Evolutionary conservation across 257 asterid genomes (phyloP).

Genomic region (Solanum stenotomum): DNA sequence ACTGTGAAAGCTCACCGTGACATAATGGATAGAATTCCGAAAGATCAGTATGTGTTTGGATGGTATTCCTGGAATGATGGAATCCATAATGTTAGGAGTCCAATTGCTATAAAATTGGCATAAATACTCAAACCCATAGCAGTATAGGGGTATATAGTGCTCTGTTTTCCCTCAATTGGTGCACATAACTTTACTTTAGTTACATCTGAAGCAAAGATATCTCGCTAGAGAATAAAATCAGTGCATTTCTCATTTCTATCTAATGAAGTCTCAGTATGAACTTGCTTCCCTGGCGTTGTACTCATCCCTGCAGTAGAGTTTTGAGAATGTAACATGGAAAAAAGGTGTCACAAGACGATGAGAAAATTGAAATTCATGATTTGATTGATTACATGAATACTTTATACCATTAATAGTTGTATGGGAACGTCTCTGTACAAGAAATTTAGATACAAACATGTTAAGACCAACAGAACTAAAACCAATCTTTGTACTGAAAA

Average conservation of each 20-base stretch:
- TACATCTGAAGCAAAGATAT: neutral
- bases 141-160: neutral
- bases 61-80: constrained; percentile 34
- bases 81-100: constrained; percentile 27
- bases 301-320: neutral
- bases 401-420: constrained; percentile 27
- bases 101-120: constrained; percentile 34
- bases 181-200: neutral
- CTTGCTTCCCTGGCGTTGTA: neutral
- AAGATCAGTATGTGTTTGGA: constrained; percentile 23
- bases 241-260: neutral
- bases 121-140: neutral
- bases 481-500: neutral
- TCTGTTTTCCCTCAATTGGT: neutral
- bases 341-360: neutral
- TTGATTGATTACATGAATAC: constrained; percentile 37
- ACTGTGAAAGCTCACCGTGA: constrained; percentile 30
- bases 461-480: neutral
- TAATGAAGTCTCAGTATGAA: neutral
- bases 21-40: neutral
- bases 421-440: constrained; percentile 17
- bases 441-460: constrained; percentile 24
- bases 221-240: neutral
- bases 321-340: neutral
- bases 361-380: neutral